Conservation (phyloP, 176 grass and related monocot genomes). For the Musa acuminata region DNA sequence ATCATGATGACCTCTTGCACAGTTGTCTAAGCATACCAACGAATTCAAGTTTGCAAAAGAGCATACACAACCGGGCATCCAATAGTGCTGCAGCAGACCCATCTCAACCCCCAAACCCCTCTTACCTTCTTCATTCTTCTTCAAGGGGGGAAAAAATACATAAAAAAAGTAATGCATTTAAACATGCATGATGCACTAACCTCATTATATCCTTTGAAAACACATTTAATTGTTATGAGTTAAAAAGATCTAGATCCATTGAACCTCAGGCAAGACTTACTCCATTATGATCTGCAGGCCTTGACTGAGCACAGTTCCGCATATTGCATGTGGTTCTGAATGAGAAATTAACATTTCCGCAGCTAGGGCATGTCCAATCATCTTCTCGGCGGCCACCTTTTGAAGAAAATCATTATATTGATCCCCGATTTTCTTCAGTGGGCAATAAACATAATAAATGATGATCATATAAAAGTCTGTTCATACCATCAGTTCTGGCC, state of each 20-base stretch:
- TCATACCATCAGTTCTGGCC: slow-evolving; percentile 72
- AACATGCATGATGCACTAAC: neutral
- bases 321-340: slow-evolving; percentile 92
- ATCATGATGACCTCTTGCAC: neutral
- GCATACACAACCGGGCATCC: too few relatives aligned
- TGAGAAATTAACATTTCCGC: slow-evolving; percentile 75
- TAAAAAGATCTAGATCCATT: neutral
- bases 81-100: too few relatives aligned
- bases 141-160: neutral
- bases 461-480: neutral
- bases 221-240: neutral
- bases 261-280: slow-evolving; percentile 16
- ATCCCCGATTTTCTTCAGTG: neutral
- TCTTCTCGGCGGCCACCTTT: slow-evolving; percentile 65
- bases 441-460: neutral
- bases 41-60: too few relatives aligned
- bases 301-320: slow-evolving; percentile 73
- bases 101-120: too few relatives aligned
- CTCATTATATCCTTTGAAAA: neutral
- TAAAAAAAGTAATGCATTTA: neutral
- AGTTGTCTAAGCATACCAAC: too few relatives aligned
- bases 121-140: too few relatives aligned
- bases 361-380: slow-evolving; percentile 84
- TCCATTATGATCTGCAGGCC: slow-evolving; percentile 45
- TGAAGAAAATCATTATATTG: slow-evolving; percentile 4